Percentiles rank a stretch among this genome's conserved stretches.
Conservation (phyloP, 805 yeast species). For the Torulaspora delbrueckii region DNA sequence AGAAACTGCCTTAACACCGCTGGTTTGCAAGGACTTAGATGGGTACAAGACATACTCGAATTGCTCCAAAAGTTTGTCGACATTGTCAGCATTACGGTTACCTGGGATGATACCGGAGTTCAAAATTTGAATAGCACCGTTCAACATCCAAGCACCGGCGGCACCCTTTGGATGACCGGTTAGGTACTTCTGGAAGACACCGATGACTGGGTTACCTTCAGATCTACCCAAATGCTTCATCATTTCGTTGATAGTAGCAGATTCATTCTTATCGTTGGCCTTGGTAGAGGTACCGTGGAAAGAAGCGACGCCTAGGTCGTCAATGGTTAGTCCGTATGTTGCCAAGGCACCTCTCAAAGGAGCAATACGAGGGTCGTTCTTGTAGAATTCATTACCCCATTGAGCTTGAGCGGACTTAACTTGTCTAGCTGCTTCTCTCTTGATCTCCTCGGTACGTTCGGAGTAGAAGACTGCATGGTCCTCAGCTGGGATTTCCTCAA, state of each 20-base stretch:
- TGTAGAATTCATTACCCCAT: conserved; percentile 95
- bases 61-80: conserved; percentile 76
- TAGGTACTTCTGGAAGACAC: conserved; percentile 97
- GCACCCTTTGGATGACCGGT: conserved; percentile 99
- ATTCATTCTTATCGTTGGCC: conserved; percentile 98
- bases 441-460: conserved; percentile 84
- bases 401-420: conserved; percentile 81
- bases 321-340: conserved; percentile 85
- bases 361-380: conserved; percentile 87
- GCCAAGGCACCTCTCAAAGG: conserved; percentile 97
- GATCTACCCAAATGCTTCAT: conserved; percentile 93
- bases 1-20: conserved; percentile 95
- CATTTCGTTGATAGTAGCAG: conserved; percentile 86
- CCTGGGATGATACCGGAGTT: conserved; percentile 96
- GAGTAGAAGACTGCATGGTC: conserved; percentile 57
- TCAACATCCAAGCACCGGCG: conserved; percentile 99
- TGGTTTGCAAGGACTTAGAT: conserved; percentile 87
- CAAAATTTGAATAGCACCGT: conserved; percentile 92
- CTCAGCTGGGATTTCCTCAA: conserved; percentile 45
- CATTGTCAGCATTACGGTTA: conserved; percentile 96
- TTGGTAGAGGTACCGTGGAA: conserved; percentile 99
- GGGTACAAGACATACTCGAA: conserved; percentile 90
- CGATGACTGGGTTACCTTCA: conserved; percentile 95
- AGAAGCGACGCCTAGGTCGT: conserved; percentile 93
- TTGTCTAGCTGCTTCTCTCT: conserved; percentile 80